Evolutionary conservation across 805 yeast genomes (phyloP).

Genomic region (Metschnikowia gruessii): DNA sequence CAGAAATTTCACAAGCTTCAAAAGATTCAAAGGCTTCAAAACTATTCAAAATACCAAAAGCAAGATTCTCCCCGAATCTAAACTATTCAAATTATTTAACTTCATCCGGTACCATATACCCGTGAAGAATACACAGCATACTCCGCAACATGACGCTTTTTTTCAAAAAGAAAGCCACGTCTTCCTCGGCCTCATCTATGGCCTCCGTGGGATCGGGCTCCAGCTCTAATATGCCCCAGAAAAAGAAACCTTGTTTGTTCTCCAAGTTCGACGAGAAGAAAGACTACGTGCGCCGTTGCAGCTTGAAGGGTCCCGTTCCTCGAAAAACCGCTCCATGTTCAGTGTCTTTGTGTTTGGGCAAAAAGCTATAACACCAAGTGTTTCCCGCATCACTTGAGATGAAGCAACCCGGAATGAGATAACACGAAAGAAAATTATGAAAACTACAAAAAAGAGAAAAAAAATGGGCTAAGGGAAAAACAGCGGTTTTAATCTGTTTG

Average conservation of each 20-base stretch:
- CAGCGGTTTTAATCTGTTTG: background rate
- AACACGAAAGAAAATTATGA: background rate
- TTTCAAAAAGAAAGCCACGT: conserved; percentile 26
- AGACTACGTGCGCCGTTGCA: conserved; percentile 43
- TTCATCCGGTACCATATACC: too few species aligned
- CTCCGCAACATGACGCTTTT: conserved; percentile 13
- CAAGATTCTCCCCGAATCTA: too few species aligned
- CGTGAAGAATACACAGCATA: too few species aligned
- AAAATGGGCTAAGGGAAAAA: background rate
- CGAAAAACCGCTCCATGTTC: conserved; percentile 26
- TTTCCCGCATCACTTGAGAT: background rate
- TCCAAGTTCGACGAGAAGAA: conserved; percentile 45
- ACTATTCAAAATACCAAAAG: too few species aligned
- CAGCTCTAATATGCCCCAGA: conserved; percentile 4
- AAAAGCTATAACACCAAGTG: conserved; percentile 19
- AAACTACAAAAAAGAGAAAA: background rate
- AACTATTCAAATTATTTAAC: too few species aligned
- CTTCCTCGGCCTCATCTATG: conserved; percentile 24
- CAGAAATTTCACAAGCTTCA: background rate
- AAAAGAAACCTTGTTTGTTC: conserved; percentile 26
- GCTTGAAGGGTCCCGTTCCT: conserved; percentile 24
- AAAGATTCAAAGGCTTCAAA: background rate
- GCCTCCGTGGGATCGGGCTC: conserved; percentile 11
- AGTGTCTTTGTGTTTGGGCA: conserved; percentile 41
- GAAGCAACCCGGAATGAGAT: background rate